Conservation (phyloP, 805 yeast species). For the Yamadazyma ubonensis region DNA sequence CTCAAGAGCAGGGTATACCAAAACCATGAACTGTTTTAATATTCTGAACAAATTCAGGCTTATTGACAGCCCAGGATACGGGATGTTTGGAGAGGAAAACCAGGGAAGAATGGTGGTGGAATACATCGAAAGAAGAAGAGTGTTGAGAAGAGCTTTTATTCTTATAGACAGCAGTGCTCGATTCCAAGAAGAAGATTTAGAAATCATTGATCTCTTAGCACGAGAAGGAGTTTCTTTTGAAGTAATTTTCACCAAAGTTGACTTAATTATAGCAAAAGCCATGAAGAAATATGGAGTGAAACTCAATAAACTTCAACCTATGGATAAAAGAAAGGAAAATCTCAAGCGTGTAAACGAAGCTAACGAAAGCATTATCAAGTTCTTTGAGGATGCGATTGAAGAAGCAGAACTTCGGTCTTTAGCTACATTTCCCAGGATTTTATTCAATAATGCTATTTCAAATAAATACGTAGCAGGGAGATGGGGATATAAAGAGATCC, state of each 20-base stretch:
- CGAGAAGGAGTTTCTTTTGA: constrained; percentile 67
- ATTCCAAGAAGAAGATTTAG: constrained; percentile 53
- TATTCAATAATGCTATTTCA: constrained; percentile 53
- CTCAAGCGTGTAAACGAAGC: constrained; percentile 16
- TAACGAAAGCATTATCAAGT: constrained; percentile 25
- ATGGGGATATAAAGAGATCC: constrained; percentile 54
- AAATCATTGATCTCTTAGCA: constrained; percentile 50
- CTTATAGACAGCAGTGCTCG: constrained; percentile 63
- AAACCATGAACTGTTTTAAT: constrained; percentile 69
- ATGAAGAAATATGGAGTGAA: constrained; percentile 19
- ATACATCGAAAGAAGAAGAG: constrained; percentile 56
- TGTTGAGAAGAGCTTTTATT: constrained; percentile 57
- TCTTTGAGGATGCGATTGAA: constrained; percentile 37
- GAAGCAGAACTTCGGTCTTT: constrained; percentile 18
- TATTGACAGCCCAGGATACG: constrained; percentile 92
- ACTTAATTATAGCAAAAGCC: constrained; percentile 41
- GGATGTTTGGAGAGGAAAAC: constrained; percentile 57
- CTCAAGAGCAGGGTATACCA: constrained; percentile 54
- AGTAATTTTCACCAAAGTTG: constrained; percentile 75
- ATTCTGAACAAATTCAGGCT: constrained; percentile 62
- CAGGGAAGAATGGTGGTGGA: constrained; percentile 73
- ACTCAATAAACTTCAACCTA: constrained; percentile 8
- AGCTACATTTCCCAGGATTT: constrained; percentile 37
- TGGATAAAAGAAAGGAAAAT: constrained; percentile 8
- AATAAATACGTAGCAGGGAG: constrained; percentile 35